Evolutionary conservation across 768 basidiomycete species (phyloP), one percentile per base, ranked within the genome.

Genomic region (Lyophyllum atratum): DNA sequence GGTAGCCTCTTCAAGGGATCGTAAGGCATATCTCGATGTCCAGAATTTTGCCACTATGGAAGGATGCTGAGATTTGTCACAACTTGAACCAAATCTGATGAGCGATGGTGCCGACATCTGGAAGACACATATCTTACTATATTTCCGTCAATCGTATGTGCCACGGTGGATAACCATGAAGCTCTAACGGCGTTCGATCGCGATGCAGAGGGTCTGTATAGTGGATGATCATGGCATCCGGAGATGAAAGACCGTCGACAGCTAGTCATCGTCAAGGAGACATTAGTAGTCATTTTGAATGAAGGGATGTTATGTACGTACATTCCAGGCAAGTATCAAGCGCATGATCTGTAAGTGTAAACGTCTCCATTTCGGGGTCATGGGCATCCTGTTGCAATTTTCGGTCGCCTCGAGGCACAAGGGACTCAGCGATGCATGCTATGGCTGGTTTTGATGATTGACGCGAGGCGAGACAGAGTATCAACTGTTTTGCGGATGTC

Each of bases 161-260:
- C 91, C 92, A 93, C 15, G 92, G 92, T 15, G 92, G 92, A 64
- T 88, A 92, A 4, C 87, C 88, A 61, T 87, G 74, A 19, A 92
- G 74, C 67, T 92, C 89, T 47, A 87, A 70, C 0, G 88, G 84
- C 22, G 74, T 64, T 34, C 66, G 67, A 33, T 72, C 69, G 37
- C 68, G 68, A 49, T 63, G 70, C 11, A 72, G 67, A 2, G 76
- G 72, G 31, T 72, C 73, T 21, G 88, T 57, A 45, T 83, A 74
- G 64, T 93, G 89, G 12, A 92, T 76, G 60, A 93, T 84, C 78
- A 92, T 81, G 49, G 93, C 81, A 63, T 93, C 90, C 14, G 91
- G 89, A 11, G 87, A 74, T 15, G 85, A 79, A 44, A 90, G 75
- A 29, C 78, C 83, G 52, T 76, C 68, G 59, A 80, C 72, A 42